These are phyloP conservation scores for Linnemannia zychae DNA, from an alignment of 192 early-diverging fungal genomes.

Conservation along the genomic window DNA sequence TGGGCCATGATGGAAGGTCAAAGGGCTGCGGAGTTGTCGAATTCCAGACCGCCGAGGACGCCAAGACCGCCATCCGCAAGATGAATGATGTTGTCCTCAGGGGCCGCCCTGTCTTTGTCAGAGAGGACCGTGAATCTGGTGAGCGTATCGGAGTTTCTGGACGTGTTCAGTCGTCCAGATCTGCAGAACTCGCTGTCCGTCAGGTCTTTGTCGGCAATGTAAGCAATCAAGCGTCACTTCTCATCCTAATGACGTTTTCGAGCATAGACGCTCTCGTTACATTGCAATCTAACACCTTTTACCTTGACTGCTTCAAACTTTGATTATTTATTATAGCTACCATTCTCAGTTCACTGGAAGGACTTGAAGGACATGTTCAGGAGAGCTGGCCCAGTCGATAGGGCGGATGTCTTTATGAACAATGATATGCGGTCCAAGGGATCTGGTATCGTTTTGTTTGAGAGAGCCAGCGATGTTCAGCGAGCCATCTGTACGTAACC, in stretches of 20 bases:
- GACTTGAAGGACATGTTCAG: slow-evolving; percentile 91
- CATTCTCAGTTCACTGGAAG: slow-evolving; percentile 85
- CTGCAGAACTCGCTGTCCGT: slow-evolving; percentile 40
- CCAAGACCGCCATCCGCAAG: slow-evolving; percentile 77
- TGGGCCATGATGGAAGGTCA: slow-evolving; percentile 69
- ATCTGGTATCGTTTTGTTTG: slow-evolving; percentile 82
- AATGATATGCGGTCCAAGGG: slow-evolving; percentile 77
- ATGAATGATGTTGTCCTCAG: slow-evolving; percentile 77
- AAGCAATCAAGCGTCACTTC: slow-evolving; percentile 5
- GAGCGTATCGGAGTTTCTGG: slow-evolving; percentile 51
- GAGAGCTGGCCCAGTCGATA: slow-evolving; percentile 75
- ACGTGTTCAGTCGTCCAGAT: slow-evolving; percentile 15
- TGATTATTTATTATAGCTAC: slow-evolving; percentile 64
- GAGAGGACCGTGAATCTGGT: slow-evolving; percentile 82
- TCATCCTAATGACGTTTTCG: not conserved
- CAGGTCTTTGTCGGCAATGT: slow-evolving; percentile 78
- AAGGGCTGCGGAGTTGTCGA: slow-evolving; percentile 86
- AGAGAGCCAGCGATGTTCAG: slow-evolving; percentile 70
- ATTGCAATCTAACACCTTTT: not conserved
- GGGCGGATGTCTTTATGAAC: slow-evolving; percentile 77
- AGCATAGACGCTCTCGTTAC: not conserved
- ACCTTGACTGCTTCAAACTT: too few relatives aligned
- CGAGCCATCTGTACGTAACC: slow-evolving; percentile 80
- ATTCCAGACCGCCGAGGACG: slow-evolving; percentile 81
- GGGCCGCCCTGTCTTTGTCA: slow-evolving; percentile 81